Evolutionary conservation across 2,329 filamentous ascomycete genomes (phyloP).

Genomic region (Ophiostoma montium): DNA sequence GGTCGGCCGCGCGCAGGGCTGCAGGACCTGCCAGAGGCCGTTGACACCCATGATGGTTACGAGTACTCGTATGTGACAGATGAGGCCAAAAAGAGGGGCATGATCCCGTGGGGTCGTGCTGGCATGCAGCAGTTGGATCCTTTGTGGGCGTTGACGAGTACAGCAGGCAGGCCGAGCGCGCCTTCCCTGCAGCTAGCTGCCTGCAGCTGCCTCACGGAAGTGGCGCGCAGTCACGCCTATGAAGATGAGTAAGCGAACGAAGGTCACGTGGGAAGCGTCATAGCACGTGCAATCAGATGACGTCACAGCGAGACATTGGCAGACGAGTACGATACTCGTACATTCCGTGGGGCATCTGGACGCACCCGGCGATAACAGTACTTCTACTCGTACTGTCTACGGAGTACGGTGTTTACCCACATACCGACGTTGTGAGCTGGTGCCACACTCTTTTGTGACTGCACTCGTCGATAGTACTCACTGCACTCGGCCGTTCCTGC

Average conservation of each 20-base stretch:
- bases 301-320: neutral
- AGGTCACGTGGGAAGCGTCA: neutral
- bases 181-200: too few species aligned
- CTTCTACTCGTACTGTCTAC: too few species aligned
- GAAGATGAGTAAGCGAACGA: too few species aligned
- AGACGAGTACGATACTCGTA: neutral
- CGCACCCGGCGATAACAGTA: neutral
- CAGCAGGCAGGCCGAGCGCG: too few species aligned
- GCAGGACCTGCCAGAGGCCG: slow-evolving; percentile 89
- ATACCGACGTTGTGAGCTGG: too few species aligned
- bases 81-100: neutral
- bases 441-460: too few species aligned
- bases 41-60: slow-evolving; percentile 79
- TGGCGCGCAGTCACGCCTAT: slow-evolving; percentile 12
- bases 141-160: neutral
- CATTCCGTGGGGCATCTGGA: neutral
- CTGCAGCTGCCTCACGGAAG: slow-evolving; percentile 5
- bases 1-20: slow-evolving; percentile 88
- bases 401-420: too few species aligned
- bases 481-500: too few species aligned
- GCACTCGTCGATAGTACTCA: too few species aligned
- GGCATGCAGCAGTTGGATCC: neutral
- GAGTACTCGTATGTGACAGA: neutral
- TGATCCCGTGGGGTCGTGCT: neutral
- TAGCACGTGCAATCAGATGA: neutral